phyloP scores from a whole-genome alignment of 1,284 basidiomycete species.

The Pyrrhoderma lamaoense region DNA sequence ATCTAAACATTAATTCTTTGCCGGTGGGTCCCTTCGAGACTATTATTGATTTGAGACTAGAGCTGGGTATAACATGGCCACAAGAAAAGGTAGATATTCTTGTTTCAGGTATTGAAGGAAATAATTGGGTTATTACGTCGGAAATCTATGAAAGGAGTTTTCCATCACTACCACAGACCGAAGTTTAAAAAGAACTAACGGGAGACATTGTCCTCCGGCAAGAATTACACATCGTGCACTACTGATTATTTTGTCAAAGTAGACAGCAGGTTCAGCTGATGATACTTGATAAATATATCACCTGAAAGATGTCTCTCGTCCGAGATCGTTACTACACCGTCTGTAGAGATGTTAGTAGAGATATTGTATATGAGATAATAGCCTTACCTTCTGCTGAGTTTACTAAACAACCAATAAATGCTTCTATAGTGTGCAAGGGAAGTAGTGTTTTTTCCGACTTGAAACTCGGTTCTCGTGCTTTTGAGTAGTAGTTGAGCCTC shows the following conservation, averaged over 20 bases:
- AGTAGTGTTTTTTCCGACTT: constrained; percentile 37
- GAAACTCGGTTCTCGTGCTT: too few relatives aligned
- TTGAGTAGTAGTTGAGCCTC: too few relatives aligned
- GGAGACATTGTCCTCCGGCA: constrained; percentile 97
- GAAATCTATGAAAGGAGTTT: constrained; percentile 54
- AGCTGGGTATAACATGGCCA: constrained; percentile 83
- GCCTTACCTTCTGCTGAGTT: constrained; percentile 73
- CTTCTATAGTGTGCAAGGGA: constrained; percentile 78
- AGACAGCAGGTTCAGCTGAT: constrained; percentile 87
- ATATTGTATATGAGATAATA: constrained; percentile 18
- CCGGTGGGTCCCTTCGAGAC: constrained; percentile 76
- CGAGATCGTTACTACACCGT: constrained; percentile 58
- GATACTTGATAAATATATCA: constrained; percentile 76
- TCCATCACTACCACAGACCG: not conserved
- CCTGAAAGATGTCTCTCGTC: constrained; percentile 31
- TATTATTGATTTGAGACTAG: constrained; percentile 76
- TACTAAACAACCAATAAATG: constrained; percentile 78
- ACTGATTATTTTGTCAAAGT: constrained; percentile 78
- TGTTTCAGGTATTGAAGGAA: constrained; percentile 57
- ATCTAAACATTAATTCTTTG: constrained; percentile 77
- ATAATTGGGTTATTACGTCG: constrained; percentile 83
- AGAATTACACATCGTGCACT: constrained; percentile 78
- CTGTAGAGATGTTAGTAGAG: constrained; percentile 30
- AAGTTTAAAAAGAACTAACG: constrained; percentile 34
- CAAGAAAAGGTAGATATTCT: constrained; percentile 80